These are phyloP conservation scores for Cyclotella sp. DNA, from an alignment of 108 stramenopile species.

Conservation along the genomic window DNA sequence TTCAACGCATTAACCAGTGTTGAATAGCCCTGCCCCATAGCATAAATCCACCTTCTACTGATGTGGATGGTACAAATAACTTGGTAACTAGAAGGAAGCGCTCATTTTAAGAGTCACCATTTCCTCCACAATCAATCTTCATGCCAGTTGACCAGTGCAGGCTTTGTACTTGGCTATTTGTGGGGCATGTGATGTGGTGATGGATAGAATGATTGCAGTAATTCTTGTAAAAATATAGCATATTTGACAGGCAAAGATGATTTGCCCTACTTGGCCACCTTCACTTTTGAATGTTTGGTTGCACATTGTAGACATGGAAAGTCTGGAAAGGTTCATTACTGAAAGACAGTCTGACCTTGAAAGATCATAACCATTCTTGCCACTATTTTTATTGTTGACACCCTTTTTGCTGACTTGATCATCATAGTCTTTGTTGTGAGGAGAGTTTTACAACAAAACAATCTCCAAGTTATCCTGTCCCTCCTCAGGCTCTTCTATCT, in stretches of 20 bases:
- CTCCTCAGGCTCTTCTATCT: constrained; percentile 14
- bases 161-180: constrained; percentile 75
- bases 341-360: constrained; percentile 13
- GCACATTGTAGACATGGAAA: constrained; percentile 29
- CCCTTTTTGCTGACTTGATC: constrained; percentile 35
- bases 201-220: constrained; percentile 39
- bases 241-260: constrained; percentile 51
- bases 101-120: constrained; percentile 71
- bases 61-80: constrained; percentile 84
- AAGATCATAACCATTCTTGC: constrained; percentile 6
- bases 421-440: constrained; percentile 34
- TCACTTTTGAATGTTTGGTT: constrained; percentile 9
- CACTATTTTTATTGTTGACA: background rate
- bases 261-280: constrained; percentile 24
- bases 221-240: constrained; percentile 59
- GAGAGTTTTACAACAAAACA: constrained; percentile 29
- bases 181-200: constrained; percentile 63
- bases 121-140: constrained; percentile 77
- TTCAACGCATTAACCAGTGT: constrained; percentile 69
- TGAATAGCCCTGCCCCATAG: constrained; percentile 69
- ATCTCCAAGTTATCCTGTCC: constrained; percentile 39
- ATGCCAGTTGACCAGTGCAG: constrained; percentile 83
- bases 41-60: constrained; percentile 69
- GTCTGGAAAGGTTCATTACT: constrained; percentile 22
- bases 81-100: constrained; percentile 82